Conservation (phyloP, 306 rosid genomes). For the Medicago truncatula region MtrunA17r5.0-ANR NC_053042.1:11307001-11307500, state of each 20-base stretch:
- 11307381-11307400: conserved; percentile 22
- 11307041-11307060: neutral
- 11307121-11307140: no score
- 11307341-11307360: neutral
- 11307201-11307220: no score
- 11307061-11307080: no score
- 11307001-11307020: conserved; percentile 9
- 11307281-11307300: neutral
- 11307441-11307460: conserved; percentile 90
- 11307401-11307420: conserved; percentile 44
- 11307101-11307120: no score
- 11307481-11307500: conserved; percentile 80
- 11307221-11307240: no score
- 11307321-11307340: neutral
- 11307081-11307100: neutral
- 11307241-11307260: no score
- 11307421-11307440: conserved; percentile 97
- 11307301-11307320: neutral
- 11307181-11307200: no score
- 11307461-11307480: conserved; percentile 88
- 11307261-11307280: no score
- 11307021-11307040: neutral
- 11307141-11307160: no score
- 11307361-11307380: conserved; percentile 1
- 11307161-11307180: no score